Percentiles rank a stretch among this genome's conserved stretches.
These are phyloP conservation scores for Raphanus hybrid DNA, from an alignment of 441 rosid genomes.

Conservation along the genomic window DNA sequence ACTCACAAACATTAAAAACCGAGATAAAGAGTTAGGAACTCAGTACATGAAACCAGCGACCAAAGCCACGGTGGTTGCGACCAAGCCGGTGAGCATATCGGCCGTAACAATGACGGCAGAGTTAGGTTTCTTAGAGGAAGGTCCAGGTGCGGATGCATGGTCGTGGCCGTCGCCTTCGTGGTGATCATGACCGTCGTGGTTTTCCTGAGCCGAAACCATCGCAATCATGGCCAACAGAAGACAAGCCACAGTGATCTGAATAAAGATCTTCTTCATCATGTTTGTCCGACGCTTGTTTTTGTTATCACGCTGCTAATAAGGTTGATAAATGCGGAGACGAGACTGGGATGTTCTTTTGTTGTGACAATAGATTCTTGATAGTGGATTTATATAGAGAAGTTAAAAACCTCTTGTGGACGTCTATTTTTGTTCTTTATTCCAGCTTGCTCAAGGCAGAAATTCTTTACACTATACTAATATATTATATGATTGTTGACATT, in stretches of 20 bases:
- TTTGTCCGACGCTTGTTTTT: background rate
- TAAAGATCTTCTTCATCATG: slow-evolving; percentile 31
- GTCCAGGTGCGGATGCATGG: slow-evolving; percentile 33
- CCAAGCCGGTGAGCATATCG: slow-evolving; percentile 33
- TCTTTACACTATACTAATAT: background rate
- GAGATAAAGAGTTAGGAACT: slow-evolving; percentile 14
- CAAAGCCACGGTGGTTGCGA: slow-evolving; percentile 28
- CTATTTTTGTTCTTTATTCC: background rate
- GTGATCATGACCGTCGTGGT: slow-evolving; percentile 10
- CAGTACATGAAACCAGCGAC: slow-evolving; percentile 32
- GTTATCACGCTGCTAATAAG: background rate
- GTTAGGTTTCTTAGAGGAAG: slow-evolving; percentile 14
- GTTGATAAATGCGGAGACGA: slow-evolving; percentile 11
- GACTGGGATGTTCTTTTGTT: background rate
- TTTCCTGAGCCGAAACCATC: slow-evolving; percentile 24
- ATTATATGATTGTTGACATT: background rate
- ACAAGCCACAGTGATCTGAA: slow-evolving; percentile 33
- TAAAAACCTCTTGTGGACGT: background rate
- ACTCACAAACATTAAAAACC: background rate
- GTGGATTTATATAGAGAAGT: slow-evolving; percentile 21
- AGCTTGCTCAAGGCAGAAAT: background rate
- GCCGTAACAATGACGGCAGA: slow-evolving; percentile 17
- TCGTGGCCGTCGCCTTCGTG: slow-evolving; percentile 21
- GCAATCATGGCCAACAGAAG: slow-evolving; percentile 22
- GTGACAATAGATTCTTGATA: background rate